A percentile compares a stretch with the other conserved stretches of the same genome.
phyloP scores from a whole-genome alignment of 108 stramenopile genomes.

The Stephanodiscus triporus region DNA sequence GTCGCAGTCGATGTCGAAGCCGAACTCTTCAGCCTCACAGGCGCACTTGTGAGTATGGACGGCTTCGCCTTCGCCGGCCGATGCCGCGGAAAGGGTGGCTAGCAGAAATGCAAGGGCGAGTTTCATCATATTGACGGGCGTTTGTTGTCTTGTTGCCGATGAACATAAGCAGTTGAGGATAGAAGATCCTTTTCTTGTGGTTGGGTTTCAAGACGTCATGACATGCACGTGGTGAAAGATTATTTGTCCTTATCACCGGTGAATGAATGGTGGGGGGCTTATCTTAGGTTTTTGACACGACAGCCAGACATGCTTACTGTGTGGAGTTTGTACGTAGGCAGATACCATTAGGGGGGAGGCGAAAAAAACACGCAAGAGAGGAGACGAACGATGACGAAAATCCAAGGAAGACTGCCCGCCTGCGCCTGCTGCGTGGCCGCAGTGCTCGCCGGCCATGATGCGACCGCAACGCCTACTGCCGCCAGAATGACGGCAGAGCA shows the following conservation, averaged over 20 bases:
- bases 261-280: constrained; percentile 1
- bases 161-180: too few relatives aligned
- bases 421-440: constrained; percentile 16
- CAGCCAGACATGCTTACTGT: too few relatives aligned
- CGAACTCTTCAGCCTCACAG: constrained; percentile 30
- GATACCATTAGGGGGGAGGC: too few relatives aligned
- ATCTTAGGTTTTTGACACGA: background rate
- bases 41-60: constrained; percentile 24
- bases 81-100: constrained; percentile 4
- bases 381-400: background rate
- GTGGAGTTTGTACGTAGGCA: too few relatives aligned
- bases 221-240: background rate
- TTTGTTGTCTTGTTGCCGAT: background rate
- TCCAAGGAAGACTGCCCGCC: background rate
- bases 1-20: constrained; percentile 38
- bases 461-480: background rate
- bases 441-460: background rate
- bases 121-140: background rate
- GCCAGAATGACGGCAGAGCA: background rate
- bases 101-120: background rate
- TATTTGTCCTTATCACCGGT: too few relatives aligned
- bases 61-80: background rate
- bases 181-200: too few relatives aligned
- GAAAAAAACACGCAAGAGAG: too few relatives aligned
- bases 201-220: background rate